These are phyloP conservation scores for Gonapodya prolifera DNA, from an alignment of 192 early-diverging fungal genomes.

Conservation along the genomic window DNA sequence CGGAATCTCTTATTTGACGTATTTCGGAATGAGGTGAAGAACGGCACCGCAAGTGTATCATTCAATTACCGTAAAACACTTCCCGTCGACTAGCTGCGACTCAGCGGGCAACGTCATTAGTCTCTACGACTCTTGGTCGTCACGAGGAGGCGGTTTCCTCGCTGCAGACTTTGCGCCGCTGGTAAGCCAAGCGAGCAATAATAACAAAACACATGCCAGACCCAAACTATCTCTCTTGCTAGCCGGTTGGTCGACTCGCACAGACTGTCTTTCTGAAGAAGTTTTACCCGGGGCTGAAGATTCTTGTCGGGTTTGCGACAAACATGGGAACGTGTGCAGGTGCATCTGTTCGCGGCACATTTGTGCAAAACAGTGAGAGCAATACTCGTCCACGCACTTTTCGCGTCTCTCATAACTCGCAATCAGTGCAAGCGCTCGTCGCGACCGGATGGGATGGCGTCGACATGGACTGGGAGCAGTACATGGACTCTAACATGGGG, in stretches of 20 bases:
- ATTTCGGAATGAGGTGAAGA: neutral
- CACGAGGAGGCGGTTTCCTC: neutral
- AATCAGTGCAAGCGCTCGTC: neutral
- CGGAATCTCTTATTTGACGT: neutral
- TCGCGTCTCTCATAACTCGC: neutral
- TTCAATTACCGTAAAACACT: neutral
- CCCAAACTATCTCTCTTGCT: no score
- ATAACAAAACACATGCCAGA: no score
- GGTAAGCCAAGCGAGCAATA: neutral
- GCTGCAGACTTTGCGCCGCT: neutral
- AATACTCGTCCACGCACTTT: neutral
- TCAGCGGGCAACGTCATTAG: neutral
- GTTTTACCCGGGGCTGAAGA: neutral
- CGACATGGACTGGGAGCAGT: neutral
- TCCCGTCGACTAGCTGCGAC: neutral
- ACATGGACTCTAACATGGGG: neutral
- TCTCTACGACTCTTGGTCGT: neutral
- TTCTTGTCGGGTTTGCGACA: neutral
- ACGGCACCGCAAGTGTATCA: neutral
- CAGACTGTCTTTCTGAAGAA: neutral
- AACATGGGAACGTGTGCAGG: neutral
- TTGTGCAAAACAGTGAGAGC: neutral
- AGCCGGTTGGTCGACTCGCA: neutral
- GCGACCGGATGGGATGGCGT: neutral
- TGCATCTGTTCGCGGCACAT: neutral